Conservation (phyloP, 108 stramenopile genomes). For the Discostella stelligeroides region DNA sequence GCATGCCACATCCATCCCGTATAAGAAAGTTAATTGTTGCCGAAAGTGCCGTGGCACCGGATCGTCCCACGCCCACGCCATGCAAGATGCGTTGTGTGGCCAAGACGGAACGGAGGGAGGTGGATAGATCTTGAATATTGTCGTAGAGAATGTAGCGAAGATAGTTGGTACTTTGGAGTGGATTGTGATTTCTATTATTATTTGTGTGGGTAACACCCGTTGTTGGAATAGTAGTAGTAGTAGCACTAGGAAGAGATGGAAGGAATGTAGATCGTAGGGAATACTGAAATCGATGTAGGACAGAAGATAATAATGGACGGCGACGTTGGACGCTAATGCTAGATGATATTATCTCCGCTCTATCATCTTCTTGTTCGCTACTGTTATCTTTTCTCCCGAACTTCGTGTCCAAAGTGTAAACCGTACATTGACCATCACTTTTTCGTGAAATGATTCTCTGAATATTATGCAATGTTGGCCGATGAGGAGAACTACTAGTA, state of each 20-base stretch:
- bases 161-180: constrained; percentile 51
- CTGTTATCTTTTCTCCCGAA: not conserved
- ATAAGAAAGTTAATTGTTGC: constrained; percentile 81
- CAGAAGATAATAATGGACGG: not conserved
- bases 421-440: constrained; percentile 27
- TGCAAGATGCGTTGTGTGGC: constrained; percentile 85
- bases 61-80: constrained; percentile 80
- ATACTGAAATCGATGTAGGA: constrained; percentile 21
- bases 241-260: constrained; percentile 41
- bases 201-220: not conserved
- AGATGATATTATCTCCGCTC: too few relatives aligned
- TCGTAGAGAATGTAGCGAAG: constrained; percentile 61
- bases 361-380: too few relatives aligned
- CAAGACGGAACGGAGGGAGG: constrained; percentile 72
- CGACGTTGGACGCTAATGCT: too few relatives aligned
- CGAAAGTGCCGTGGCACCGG: constrained; percentile 78
- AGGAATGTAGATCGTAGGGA: constrained; percentile 63
- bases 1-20: constrained; percentile 86
- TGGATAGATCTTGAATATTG: constrained; percentile 79
- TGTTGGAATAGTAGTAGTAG: too few relatives aligned
- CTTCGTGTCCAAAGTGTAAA: constrained; percentile 22
- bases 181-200: not conserved
- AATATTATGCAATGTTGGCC: not conserved
- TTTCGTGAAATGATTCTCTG: constrained; percentile 36
- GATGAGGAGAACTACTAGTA: too few relatives aligned